Evolutionary conservation across 1,284 basidiomycete species (phyloP).

Genomic region (Agaricales sp.): DNA sequence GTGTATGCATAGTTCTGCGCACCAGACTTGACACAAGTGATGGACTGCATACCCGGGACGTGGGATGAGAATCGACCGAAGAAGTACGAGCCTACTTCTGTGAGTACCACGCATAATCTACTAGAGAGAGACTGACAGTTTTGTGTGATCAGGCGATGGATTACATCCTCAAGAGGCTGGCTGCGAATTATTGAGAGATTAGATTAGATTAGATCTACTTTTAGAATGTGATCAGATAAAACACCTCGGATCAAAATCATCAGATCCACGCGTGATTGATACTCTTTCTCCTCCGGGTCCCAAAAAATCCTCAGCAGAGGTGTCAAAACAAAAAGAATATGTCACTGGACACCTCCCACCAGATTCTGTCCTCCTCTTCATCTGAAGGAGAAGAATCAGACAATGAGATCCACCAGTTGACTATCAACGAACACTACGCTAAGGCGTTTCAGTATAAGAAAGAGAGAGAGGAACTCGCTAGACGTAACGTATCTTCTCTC

Average conservation of each 20-base stretch:
- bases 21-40: slow-evolving; percentile 29
- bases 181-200: slow-evolving; percentile 5
- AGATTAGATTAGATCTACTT: background rate
- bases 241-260: too few relatives aligned
- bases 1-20: background rate
- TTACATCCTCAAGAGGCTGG: slow-evolving; percentile 9
- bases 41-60: slow-evolving; percentile 44
- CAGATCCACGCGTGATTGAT: too few relatives aligned
- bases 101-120: slow-evolving; percentile 10
- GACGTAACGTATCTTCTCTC: slow-evolving; percentile 39
- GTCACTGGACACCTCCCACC: too few relatives aligned
- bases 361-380: slow-evolving; percentile 21
- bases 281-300: too few relatives aligned
- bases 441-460: slow-evolving; percentile 76
- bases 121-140: background rate
- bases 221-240: too few relatives aligned
- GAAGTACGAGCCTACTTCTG: slow-evolving; percentile 30
- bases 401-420: slow-evolving; percentile 39
- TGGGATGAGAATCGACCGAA: slow-evolving; percentile 30
- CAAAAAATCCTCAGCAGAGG: too few relatives aligned
- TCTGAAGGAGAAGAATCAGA: slow-evolving; percentile 42
- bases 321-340: too few relatives aligned
- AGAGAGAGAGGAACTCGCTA: slow-evolving; percentile 73
- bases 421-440: slow-evolving; percentile 75
- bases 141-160: slow-evolving; percentile 2